Conservation (phyloP, 768 basidiomycete genomes). For the Psilocybe sp. region DNA sequence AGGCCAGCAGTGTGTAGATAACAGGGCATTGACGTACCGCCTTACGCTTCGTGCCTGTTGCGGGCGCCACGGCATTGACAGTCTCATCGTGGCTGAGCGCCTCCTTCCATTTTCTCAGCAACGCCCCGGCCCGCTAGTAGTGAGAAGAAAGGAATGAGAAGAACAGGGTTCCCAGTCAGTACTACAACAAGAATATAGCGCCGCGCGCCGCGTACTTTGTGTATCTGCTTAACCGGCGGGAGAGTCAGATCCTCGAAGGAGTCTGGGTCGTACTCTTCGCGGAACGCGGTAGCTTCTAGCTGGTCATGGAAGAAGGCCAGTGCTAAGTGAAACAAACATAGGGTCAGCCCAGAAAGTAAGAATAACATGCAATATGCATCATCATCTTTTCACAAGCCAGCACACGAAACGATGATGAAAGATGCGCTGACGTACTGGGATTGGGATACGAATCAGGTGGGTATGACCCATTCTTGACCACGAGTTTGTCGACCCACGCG, state of each 20-base stretch:
- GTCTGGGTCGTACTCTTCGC: slow-evolving; percentile 79
- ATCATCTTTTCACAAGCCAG: not conserved
- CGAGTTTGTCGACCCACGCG: slow-evolving; percentile 76
- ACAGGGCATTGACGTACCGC: slow-evolving; percentile 43
- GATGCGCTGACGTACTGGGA: slow-evolving; percentile 59
- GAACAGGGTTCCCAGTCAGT: not conserved
- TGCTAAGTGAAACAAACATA: slow-evolving; percentile 42
- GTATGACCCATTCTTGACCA: slow-evolving; percentile 76
- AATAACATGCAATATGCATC: too few relatives aligned
- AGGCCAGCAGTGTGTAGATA: not conserved
- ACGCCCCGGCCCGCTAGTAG: slow-evolving; percentile 23
- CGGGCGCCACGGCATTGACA: slow-evolving; percentile 46
- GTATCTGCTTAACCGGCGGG: slow-evolving; percentile 76
- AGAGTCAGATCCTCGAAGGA: slow-evolving; percentile 79
- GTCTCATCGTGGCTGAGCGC: slow-evolving; percentile 61
- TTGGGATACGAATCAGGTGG: slow-evolving; percentile 89
- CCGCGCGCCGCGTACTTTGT: slow-evolving; percentile 50
- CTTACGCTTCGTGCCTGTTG: slow-evolving; percentile 66
- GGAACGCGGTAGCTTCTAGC: slow-evolving; percentile 89
- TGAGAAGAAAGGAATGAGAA: slow-evolving; percentile 1
- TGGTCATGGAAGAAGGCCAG: slow-evolving; percentile 88
- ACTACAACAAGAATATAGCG: not conserved
- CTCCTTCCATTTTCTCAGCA: slow-evolving; percentile 71
- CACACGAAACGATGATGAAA: not conserved
- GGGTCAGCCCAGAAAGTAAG: slow-evolving; percentile 2